Conservation (phyloP, 768 basidiomycete species). For the Ramaria sp. region DNA sequence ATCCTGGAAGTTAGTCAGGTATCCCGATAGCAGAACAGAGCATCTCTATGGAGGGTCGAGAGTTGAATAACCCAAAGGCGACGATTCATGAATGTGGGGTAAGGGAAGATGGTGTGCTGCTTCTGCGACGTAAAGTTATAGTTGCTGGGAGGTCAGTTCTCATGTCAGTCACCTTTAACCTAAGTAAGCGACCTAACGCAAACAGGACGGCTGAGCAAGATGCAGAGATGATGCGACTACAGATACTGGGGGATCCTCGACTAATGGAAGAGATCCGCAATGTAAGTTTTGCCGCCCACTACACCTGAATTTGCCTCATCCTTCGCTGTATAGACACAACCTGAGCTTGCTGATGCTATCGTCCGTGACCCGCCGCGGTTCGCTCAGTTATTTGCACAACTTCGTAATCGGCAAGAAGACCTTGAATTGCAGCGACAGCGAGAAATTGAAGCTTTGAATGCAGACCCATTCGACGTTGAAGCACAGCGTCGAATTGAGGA, state of each 20-base stretch:
- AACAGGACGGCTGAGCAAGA: constrained; percentile 64
- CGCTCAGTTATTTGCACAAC: constrained; percentile 56
- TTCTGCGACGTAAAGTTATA: constrained; percentile 52
- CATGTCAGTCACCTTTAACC: not conserved
- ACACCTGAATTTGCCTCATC: not conserved
- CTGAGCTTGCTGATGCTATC: constrained; percentile 71
- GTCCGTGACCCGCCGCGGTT: constrained; percentile 62
- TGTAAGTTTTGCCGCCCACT: constrained; percentile 30
- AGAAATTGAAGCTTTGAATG: constrained; percentile 61
- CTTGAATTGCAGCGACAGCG: constrained; percentile 47
- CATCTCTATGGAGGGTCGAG: constrained; percentile 55
- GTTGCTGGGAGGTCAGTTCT: constrained; percentile 31
- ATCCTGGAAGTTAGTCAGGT: constrained; percentile 44
- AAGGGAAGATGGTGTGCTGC: constrained; percentile 50
- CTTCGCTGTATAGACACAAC: constrained; percentile 50
- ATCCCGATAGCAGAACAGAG: constrained; percentile 65
- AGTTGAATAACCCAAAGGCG: constrained; percentile 52
- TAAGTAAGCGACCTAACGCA: not conserved
- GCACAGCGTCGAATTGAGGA: constrained; percentile 93
- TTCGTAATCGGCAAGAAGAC: constrained; percentile 41
- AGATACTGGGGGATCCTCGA: constrained; percentile 72
- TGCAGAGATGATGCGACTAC: constrained; percentile 83
- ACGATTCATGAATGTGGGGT: constrained; percentile 64
- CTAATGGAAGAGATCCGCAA: constrained; percentile 65
- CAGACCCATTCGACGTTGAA: constrained; percentile 85